Evolutionary conservation across 164 flowering plant species (phyloP).

Genomic region (Litsea cubeba): DNA sequence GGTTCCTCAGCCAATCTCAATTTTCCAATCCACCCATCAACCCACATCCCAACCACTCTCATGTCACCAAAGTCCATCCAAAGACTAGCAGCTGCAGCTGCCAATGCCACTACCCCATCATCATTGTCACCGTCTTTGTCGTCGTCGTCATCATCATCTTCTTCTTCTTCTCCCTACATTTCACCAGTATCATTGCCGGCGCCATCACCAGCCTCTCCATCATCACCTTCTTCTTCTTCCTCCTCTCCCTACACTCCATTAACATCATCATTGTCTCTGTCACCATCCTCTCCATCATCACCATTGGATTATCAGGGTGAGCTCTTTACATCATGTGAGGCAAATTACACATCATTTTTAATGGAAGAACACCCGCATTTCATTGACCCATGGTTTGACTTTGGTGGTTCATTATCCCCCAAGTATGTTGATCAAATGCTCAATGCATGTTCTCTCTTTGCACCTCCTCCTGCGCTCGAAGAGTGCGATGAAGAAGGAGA

Average conservation of each 20-base stretch:
- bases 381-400: constrained; percentile 18
- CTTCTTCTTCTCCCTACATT: neutral
- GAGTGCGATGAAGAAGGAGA: constrained; percentile 29
- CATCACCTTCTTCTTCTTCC: constrained; percentile 8
- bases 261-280: too few relatives aligned
- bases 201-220: neutral
- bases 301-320: constrained; percentile 11
- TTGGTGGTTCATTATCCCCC: constrained; percentile 19
- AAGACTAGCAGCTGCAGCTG: constrained; percentile 83
- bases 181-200: constrained; percentile 2
- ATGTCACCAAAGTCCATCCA: constrained; percentile 88
- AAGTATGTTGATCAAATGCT: constrained; percentile 19
- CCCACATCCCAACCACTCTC: constrained; percentile 16
- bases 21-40: constrained; percentile 47
- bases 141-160: neutral
- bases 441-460: constrained; percentile 9
- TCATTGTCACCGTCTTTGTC: constrained; percentile 7
- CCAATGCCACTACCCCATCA: constrained; percentile 20
- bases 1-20: constrained; percentile 83
- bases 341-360: constrained; percentile 1
- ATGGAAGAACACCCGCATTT: constrained; percentile 8
- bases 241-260: constrained; percentile 12
- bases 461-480: constrained; percentile 8
- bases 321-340: constrained; percentile 6
- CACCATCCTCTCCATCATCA: neutral